Evolutionary conservation across 768 basidiomycete genomes (phyloP), one percentile per base, ranked within the genome.

Genomic region (Rhizopogon rudus): DNA sequence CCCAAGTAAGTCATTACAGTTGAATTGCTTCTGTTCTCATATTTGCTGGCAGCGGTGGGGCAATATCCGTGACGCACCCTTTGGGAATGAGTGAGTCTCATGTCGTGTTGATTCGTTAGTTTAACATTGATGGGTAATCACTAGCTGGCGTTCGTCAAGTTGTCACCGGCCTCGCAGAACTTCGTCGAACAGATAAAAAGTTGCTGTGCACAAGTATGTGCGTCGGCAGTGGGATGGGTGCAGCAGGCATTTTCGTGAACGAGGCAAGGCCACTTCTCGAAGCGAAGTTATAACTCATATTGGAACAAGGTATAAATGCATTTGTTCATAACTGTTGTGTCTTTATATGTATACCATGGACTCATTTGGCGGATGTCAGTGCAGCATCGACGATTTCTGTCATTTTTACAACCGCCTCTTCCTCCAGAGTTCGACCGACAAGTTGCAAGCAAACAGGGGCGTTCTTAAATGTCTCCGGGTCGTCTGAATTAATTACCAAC

Each of bases 201-300:
- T 65, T 96, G 22, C 77, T 96, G 54, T 89, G 89, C 63, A 94
- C 93, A 2, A 90, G 88, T 55, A 85, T 85, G 84, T 86, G 83
- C 61, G 71, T 90, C 28, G 93, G 93, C 20, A 89, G 87, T 63
- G 93, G 93, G 16, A 93, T 94, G 93, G 92, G 90, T 6, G 88
- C 90, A 14, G 89, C 89, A 1, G 84, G 83, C 3, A 79, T 92
- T 39, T 87, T 91, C 56, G 84, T 92, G 14, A 90, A 90, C 62
- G 89, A 92, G 64, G 73, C 70, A 44, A 71, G 52, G 14, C 53
- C 61, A 14, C 48, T 50, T 25, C 55, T 50, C 42, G 40, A 55
- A 8, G 53, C 67, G 39, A 70, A 68, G 53, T 70, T 71, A 40
- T 66, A 52, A 55, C 41, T 33, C 48, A 17, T 51, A 48, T 35